These are phyloP conservation scores for Chlorella ohadii DNA, from an alignment of 139 green algal species.

Conservation along the genomic window DNA sequence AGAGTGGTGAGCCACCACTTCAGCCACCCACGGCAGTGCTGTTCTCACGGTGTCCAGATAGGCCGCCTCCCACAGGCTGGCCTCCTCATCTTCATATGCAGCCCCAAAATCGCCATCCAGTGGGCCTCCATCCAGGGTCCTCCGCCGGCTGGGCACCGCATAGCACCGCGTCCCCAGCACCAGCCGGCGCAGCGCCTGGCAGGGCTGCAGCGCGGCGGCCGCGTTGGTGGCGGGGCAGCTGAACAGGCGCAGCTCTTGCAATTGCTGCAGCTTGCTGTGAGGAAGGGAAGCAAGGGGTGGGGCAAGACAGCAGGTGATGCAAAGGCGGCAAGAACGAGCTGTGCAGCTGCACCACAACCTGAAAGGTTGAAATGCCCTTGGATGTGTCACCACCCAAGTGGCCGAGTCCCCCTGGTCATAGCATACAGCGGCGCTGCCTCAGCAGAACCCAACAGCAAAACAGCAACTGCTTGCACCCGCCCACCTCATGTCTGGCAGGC, in stretches of 20 bases:
- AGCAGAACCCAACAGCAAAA: too few species aligned
- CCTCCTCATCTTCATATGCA: background rate
- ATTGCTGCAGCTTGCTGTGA: background rate
- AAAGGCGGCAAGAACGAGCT: too few species aligned
- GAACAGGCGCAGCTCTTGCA: background rate
- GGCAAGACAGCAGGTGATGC: too few species aligned
- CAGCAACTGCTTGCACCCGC: too few species aligned
- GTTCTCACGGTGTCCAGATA: background rate
- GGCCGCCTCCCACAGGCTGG: background rate
- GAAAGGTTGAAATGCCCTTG: too few species aligned
- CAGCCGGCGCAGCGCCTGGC: conserved; percentile 2
- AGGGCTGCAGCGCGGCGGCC: background rate
- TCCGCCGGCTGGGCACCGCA: background rate
- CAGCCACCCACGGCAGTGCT: background rate
- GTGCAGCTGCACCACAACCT: too few species aligned
- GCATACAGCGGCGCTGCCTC: too few species aligned
- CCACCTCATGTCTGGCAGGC: background rate
- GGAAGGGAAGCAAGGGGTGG: background rate
- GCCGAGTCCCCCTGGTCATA: too few species aligned
- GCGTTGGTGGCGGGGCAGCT: background rate
- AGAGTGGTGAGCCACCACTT: background rate
- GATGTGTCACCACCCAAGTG: too few species aligned
- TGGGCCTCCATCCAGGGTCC: background rate
- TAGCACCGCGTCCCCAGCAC: background rate
- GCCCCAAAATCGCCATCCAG: background rate